Percentiles rank a stretch among this genome's conserved stretches.
phyloP scores from a whole-genome alignment of 179 eudicot genomes.

The Beta lomatogona region DNA sequence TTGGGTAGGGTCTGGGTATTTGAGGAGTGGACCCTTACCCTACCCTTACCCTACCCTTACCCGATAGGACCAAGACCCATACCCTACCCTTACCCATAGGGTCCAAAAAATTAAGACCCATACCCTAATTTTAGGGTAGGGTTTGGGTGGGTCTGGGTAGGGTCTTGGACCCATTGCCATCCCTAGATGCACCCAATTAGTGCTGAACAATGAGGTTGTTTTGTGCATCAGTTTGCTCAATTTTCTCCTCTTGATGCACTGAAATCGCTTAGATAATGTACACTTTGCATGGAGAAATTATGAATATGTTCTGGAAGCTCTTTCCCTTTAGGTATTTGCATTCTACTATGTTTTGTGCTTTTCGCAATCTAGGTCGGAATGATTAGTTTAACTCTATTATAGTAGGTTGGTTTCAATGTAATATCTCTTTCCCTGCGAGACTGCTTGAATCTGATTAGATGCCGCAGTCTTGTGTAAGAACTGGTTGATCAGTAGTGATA shows the following conservation, averaged over 20 bases:
- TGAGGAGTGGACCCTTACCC: too few relatives aligned
- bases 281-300: conserved; percentile 6
- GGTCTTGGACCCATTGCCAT: too few relatives aligned
- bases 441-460: conserved; percentile 12
- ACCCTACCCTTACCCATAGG: too few relatives aligned
- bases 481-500: not conserved
- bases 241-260: conserved; percentile 13
- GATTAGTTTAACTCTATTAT: not conserved
- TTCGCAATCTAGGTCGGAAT: conserved; percentile 13
- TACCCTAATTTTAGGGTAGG: too few relatives aligned
- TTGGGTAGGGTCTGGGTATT: too few relatives aligned
- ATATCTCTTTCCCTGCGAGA: conserved; percentile 14
- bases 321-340: conserved; percentile 19
- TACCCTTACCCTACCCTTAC: too few relatives aligned
- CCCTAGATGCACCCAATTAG: not conserved
- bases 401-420: conserved; percentile 4
- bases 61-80: too few relatives aligned
- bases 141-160: too few relatives aligned
- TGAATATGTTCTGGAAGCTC: conserved; percentile 15
- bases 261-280: not conserved
- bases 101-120: too few relatives aligned
- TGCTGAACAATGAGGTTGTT: conserved; percentile 1
- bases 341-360: not conserved
- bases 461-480: conserved; percentile 9
- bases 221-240: not conserved